These are phyloP conservation scores for Fusarium camptoceras DNA, from an alignment of 2,329 filamentous ascomycete genomes.

Conservation along the genomic window DNA sequence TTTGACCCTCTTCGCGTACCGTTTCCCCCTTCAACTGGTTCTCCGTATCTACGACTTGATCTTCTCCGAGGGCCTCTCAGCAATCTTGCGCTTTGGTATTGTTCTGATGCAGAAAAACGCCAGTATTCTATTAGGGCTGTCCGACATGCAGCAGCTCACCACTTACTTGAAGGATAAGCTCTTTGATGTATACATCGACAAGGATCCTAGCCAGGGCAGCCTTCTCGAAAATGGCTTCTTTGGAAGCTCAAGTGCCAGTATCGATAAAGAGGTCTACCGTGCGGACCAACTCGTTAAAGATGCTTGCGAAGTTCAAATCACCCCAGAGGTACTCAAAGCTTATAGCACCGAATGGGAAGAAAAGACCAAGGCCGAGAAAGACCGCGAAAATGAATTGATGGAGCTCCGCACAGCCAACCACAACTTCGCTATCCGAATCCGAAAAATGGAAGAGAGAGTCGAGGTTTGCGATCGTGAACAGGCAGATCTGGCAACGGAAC, in stretches of 20 bases:
- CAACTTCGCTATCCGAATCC: conserved; percentile 79
- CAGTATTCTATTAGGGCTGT: conserved; percentile 79
- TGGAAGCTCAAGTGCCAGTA: conserved; percentile 86
- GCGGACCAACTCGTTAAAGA: conserved; percentile 94
- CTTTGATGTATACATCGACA: conserved; percentile 97
- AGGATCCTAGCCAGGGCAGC: conserved; percentile 89
- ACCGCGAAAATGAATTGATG: conserved; percentile 84
- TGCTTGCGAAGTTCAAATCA: conserved; percentile 88
- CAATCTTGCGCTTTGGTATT: conserved; percentile 93
- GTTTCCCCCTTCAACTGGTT: conserved; percentile 95
- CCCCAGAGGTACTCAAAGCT: conserved; percentile 80
- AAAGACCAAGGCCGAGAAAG: conserved; percentile 83
- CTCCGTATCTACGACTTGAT: conserved; percentile 97
- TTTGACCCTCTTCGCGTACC: conserved; percentile 96
- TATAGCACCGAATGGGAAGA: conserved; percentile 95
- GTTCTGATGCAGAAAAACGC: conserved; percentile 97
- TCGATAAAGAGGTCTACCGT: conserved; percentile 95
- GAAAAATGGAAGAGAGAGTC: conserved; percentile 85
- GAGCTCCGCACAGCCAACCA: conserved; percentile 74
- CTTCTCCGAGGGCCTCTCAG: conserved; percentile 90
- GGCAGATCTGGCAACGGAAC: conserved; percentile 87
- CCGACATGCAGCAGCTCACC: conserved; percentile 90
- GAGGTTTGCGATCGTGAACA: conserved; percentile 92
- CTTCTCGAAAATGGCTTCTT: conserved; percentile 98
- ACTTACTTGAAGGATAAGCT: conserved; percentile 92